Evolutionary conservation across 148 eudicot species (phyloP).

Genomic region (Drosera capensis): DNA sequence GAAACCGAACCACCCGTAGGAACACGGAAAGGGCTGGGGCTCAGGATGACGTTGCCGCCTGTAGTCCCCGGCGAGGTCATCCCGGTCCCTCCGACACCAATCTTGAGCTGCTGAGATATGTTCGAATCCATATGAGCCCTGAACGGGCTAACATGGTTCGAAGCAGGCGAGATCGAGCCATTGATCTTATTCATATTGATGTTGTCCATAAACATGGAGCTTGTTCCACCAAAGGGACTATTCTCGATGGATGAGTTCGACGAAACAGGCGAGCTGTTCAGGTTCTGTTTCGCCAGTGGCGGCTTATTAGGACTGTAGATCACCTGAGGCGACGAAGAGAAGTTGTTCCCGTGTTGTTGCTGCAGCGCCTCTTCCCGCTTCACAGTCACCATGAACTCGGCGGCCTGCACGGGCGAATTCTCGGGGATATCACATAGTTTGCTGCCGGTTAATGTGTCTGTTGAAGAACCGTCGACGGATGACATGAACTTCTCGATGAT

Average conservation of each 20-base stretch:
- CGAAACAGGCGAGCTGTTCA: no score
- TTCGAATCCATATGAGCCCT: not conserved
- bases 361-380: conserved; percentile 33
- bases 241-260: no score
- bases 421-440: conserved; percentile 17
- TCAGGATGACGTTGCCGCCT: no score
- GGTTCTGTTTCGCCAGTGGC: conserved; percentile 17
- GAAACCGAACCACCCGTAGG: no score
- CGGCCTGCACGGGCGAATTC: conserved; percentile 13
- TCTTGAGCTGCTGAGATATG: no score
- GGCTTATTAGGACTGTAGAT: conserved; percentile 26
- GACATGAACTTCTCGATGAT: conserved; percentile 37
- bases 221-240: no score
- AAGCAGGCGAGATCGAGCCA: conserved; percentile 10
- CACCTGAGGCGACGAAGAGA: conserved; percentile 24
- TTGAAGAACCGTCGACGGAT: conserved; percentile 9
- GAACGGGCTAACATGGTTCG: conserved; percentile 13
- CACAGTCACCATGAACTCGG: conserved; percentile 19
- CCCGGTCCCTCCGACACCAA: no score
- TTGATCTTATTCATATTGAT: no score
- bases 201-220: no score
- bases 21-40: no score
- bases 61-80: no score
- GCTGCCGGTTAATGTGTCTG: conserved; percentile 7
- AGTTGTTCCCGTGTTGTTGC: conserved; percentile 21